Evolutionary conservation across 495 filamentous ascomycete genomes (phyloP).

Genomic region (Hypoxylon fragiforme): DNA sequence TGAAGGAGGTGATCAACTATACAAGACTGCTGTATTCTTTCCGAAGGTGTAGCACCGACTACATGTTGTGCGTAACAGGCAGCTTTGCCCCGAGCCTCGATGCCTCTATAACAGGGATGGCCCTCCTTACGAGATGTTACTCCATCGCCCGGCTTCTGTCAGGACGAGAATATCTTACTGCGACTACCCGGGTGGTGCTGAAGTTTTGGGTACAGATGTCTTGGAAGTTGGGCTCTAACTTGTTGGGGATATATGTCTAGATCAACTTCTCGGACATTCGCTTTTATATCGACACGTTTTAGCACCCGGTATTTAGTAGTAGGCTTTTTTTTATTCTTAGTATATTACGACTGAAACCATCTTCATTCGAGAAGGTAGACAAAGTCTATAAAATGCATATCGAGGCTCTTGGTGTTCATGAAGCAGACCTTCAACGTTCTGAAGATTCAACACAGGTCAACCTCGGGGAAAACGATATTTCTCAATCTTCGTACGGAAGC

Average conservation of each 20-base stretch:
- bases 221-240: background rate
- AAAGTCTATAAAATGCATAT: constrained; percentile 6
- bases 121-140: constrained; percentile 10
- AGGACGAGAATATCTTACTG: constrained; percentile 24
- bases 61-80: constrained; percentile 27
- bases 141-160: constrained; percentile 23
- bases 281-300: too few species aligned
- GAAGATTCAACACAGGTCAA: constrained; percentile 1
- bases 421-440: constrained; percentile 2
- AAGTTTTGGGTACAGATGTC: background rate
- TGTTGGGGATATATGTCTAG: background rate
- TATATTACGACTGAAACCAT: constrained; percentile 10
- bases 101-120: constrained; percentile 22
- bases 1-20: background rate
- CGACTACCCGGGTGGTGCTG: constrained; percentile 12
- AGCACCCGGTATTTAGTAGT: background rate
- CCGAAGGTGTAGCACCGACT: constrained; percentile 19
- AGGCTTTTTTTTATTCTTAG: background rate
- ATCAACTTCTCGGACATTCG: too few species aligned
- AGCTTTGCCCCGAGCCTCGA: constrained; percentile 22
- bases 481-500: background rate
- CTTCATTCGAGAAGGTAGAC: constrained; percentile 8
- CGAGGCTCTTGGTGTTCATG: constrained; percentile 4
- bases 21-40: background rate
- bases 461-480: background rate